phyloP scores from a whole-genome alignment of 805 yeast genomes.

The Ogataea zsoltii region DNA sequence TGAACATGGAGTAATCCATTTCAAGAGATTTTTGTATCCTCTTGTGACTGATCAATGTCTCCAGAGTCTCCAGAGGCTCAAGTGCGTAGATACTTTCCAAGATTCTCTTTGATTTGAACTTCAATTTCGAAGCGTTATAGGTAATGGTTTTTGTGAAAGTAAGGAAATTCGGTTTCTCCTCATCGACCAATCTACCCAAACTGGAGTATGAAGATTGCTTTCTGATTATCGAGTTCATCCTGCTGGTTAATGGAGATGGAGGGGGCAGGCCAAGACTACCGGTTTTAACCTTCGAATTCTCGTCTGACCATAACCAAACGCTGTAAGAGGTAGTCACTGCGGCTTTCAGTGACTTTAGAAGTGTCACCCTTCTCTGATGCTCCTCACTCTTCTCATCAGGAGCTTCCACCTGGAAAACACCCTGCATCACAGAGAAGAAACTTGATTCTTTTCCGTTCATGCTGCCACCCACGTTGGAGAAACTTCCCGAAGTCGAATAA shows the following conservation, averaged over 20 bases:
- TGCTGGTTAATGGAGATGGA: slow-evolving; percentile 17
- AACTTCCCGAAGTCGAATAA: slow-evolving; percentile 20
- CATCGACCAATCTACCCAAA: slow-evolving; percentile 10
- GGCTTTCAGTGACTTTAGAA: slow-evolving; percentile 64
- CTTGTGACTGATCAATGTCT: slow-evolving; percentile 51
- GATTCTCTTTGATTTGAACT: slow-evolving; percentile 65
- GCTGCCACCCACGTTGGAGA: slow-evolving; percentile 15
- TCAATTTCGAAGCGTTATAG: slow-evolving; percentile 58
- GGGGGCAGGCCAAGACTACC: slow-evolving; percentile 4
- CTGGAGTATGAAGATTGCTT: slow-evolving; percentile 5
- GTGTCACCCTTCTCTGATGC: slow-evolving; percentile 53
- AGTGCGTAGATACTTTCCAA: slow-evolving; percentile 62
- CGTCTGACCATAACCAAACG: slow-evolving; percentile 74
- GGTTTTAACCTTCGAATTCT: slow-evolving; percentile 27
- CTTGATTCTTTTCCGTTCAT: slow-evolving; percentile 42
- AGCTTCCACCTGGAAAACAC: slow-evolving; percentile 74
- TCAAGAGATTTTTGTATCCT: slow-evolving; percentile 21
- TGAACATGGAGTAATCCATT: slow-evolving; percentile 43
- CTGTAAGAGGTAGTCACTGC: slow-evolving; percentile 54
- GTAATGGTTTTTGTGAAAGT: slow-evolving; percentile 37
- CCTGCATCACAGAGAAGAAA: slow-evolving; percentile 68
- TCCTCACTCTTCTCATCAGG: slow-evolving; percentile 52
- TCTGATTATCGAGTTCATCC: slow-evolving; percentile 18
- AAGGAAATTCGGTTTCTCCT: slow-evolving; percentile 24
- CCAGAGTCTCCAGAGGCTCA: slow-evolving; percentile 75